These are phyloP conservation scores for Nidula microcarpa DNA, from an alignment of 768 basidiomycete species.

Conservation along the genomic window DNA sequence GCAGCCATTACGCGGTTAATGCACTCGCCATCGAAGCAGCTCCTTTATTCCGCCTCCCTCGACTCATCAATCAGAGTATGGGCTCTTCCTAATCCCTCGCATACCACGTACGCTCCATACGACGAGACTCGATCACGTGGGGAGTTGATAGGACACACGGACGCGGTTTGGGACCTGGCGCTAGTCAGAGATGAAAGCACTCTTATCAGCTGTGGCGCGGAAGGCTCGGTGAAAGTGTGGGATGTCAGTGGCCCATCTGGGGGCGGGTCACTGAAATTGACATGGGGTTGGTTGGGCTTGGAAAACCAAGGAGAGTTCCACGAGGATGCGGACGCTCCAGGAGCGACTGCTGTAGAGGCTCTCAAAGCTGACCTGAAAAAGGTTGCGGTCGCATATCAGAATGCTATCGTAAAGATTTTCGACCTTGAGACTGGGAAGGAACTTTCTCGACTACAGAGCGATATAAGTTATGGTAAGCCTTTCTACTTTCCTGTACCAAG, in stretches of 20 bases:
- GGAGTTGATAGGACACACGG: conserved; percentile 87
- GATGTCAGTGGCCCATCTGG: conserved; percentile 70
- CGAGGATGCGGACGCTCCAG: conserved; percentile 53
- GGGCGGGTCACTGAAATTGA: conserved; percentile 62
- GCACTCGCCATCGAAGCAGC: conserved; percentile 69
- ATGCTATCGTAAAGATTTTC: conserved; percentile 87
- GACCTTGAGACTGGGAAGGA: conserved; percentile 89
- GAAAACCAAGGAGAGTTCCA: conserved; percentile 44
- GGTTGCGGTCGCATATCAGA: conserved; percentile 88
- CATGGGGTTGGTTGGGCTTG: conserved; percentile 78
- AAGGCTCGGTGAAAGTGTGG: conserved; percentile 93
- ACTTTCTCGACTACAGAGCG: conserved; percentile 55
- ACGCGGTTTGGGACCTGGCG: conserved; percentile 95
- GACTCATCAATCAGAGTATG: conserved; percentile 93
- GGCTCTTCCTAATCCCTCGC: conserved; percentile 71
- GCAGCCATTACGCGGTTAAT: conserved; percentile 85
- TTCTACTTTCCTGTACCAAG: not conserved
- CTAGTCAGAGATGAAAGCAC: conserved; percentile 80
- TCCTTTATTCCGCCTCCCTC: conserved; percentile 88
- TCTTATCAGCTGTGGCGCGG: conserved; percentile 87
- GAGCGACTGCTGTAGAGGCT: conserved; percentile 81
- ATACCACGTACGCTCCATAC: conserved; percentile 90
- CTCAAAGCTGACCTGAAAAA: conserved; percentile 81
- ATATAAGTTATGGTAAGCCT: conserved; percentile 52
- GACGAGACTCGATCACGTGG: conserved; percentile 76